Conservation (phyloP, 2,329 filamentous ascomycete species). For the Fulvia fulva region DNA sequence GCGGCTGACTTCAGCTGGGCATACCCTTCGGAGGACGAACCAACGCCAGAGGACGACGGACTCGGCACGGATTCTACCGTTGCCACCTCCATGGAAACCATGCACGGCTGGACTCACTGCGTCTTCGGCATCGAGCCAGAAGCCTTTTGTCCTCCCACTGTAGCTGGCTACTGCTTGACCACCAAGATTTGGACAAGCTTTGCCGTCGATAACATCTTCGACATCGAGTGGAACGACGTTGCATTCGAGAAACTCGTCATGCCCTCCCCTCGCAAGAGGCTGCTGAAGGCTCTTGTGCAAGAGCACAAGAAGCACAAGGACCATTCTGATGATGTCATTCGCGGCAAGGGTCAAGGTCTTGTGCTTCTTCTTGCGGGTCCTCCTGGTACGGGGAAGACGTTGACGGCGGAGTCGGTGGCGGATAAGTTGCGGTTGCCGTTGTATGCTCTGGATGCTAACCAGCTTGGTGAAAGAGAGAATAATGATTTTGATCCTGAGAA, state of each 20-base stretch:
- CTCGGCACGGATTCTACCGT: neutral
- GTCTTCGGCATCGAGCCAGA: conserved; percentile 1
- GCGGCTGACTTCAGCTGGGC: too few species aligned
- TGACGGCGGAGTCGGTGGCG: conserved; percentile 49
- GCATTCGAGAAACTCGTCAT: conserved; percentile 50
- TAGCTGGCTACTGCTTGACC: neutral
- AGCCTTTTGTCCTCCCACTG: neutral
- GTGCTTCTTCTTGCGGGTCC: conserved; percentile 47
- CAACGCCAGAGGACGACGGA: neutral
- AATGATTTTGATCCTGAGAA: conserved; percentile 16
- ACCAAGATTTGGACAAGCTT: neutral
- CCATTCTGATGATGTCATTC: conserved; percentile 49
- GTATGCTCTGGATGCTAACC: conserved; percentile 1
- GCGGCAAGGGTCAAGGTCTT: conserved; percentile 50
- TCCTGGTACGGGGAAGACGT: conserved; percentile 53
- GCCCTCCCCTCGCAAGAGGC: conserved; percentile 44
- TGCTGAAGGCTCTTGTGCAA: conserved; percentile 43
- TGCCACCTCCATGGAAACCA: neutral
- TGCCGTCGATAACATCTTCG: neutral
- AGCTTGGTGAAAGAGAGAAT: neutral
- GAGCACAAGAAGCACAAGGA: conserved; percentile 39
- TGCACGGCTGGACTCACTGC: neutral
- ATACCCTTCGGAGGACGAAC: neutral
- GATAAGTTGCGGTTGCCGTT: conserved; percentile 42
- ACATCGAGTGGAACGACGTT: conserved; percentile 42